These are phyloP conservation scores for Iberis pinnata DNA, from an alignment of 345 rosid genomes.

Conservation along the genomic window DNA sequence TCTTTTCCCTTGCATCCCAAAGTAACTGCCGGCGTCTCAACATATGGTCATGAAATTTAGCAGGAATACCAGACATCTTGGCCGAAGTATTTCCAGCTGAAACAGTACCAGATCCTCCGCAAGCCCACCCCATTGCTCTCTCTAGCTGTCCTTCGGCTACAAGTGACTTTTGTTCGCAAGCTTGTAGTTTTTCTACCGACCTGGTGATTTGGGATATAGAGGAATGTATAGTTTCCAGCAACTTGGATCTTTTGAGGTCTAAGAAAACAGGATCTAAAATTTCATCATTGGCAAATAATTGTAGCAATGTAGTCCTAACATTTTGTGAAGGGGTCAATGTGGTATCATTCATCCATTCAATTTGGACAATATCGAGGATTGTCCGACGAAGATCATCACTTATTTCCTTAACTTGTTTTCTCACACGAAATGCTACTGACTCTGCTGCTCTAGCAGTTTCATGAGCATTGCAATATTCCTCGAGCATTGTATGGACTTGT, in stretches of 20 bases:
- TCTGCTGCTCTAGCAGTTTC: constrained; percentile 80
- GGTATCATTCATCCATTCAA: constrained; percentile 85
- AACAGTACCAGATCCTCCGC: constrained; percentile 67
- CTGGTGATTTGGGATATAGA: constrained; percentile 50
- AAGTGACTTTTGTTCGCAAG: constrained; percentile 57
- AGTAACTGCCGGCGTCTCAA: constrained; percentile 59
- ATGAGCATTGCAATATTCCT: constrained; percentile 78
- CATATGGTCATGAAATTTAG: constrained; percentile 75
- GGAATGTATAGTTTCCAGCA: constrained; percentile 61
- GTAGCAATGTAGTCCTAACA: constrained; percentile 50
- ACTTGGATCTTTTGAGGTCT: constrained; percentile 55
- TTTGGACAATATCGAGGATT: constrained; percentile 66
- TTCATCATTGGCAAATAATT: constrained; percentile 46
- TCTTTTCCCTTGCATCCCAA: constrained; percentile 75
- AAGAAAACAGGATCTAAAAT: constrained; percentile 46
- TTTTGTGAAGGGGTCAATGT: constrained; percentile 52
- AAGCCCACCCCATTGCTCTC: constrained; percentile 98
- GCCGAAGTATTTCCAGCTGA: constrained; percentile 45
- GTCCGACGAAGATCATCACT: constrained; percentile 60
- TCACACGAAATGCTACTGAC: constrained; percentile 64
- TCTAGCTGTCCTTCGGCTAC: constrained; percentile 85
- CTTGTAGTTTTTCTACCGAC: constrained; percentile 66
- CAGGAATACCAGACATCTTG: constrained; percentile 75
- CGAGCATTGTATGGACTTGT: constrained; percentile 65
- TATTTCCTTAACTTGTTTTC: constrained; percentile 63